Base-by-base conservation (phyloP, 768 basidiomycete genomes). In the Cantharellus anzutake region DNA sequence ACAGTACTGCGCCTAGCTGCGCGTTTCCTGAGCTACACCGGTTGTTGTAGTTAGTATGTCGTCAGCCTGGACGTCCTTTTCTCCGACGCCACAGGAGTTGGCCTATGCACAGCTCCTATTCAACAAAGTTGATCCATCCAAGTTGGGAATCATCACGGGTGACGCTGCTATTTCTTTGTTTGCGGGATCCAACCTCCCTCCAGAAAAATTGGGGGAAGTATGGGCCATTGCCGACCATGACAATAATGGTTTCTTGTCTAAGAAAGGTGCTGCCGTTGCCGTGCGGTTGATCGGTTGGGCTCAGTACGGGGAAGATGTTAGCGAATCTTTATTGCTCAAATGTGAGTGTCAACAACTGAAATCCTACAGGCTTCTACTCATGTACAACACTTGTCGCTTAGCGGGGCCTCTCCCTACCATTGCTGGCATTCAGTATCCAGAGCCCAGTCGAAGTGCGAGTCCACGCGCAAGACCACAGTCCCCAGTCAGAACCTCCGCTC, bases 221-320 rank as follows among this genome's bases (percentile, higher is more conserved):
- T 99, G 96, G 94, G 79, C 75, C 61, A 73, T 98, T 61, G 83
- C 91, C 56, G 96, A 99, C 74, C 82, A 86, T 59, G 83, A 92
- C 40, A 93, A 97, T 74, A 87, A 87, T 62, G 96, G 96, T 2
- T 91, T 83, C 73, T 78, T 99, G 59, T 83, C 90, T 5, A 81
- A 79, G 64, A 92, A 88, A 67, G 86, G 87, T 51, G 87, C 91
- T 65, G 82, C 89, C 16, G 75, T 86, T 62, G 92, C 88, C 37
- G 75, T 94, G n/a, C 78, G 96, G 60, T 76, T 98, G 57, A 90
- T 99, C 62, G 91, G 86, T 3, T 87, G 86, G 76, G 86, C 91
- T 2, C 96, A 98, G 75, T 83, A 83, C 65, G 91, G 83, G 63
- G 84, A 86, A 68, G 76, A 76, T 62, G 69, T 86, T 42, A 75